phyloP scores from a whole-genome alignment of 805 yeast genomes.

The Metschnikowia proteae region DNA sequence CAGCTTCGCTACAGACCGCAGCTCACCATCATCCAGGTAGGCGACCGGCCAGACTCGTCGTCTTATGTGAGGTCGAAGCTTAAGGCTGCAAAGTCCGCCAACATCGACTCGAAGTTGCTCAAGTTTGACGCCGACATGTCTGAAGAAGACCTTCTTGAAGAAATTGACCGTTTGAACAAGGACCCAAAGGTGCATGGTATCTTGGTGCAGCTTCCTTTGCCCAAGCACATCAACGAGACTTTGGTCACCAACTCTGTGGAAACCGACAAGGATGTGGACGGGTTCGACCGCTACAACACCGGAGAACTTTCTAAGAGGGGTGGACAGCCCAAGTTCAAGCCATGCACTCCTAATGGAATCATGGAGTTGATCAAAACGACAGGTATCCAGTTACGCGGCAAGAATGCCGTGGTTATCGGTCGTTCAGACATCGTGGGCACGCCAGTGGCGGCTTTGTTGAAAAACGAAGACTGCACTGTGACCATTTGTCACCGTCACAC shows the following conservation, averaged over 20 bases:
- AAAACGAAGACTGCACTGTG: conserved; percentile 80
- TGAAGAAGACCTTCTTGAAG: conserved; percentile 56
- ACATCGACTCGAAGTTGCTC: conserved; percentile 62
- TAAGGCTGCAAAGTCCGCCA: conserved; percentile 84
- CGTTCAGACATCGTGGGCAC: conserved; percentile 95
- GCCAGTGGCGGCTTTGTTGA: conserved; percentile 83
- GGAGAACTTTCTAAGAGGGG: conserved; percentile 89
- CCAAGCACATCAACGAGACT: conserved; percentile 74
- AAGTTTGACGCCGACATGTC: conserved; percentile 60
- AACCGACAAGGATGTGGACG: conserved; percentile 89
- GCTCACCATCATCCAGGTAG: conserved; percentile 84
- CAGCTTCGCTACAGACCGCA: conserved; percentile 59
- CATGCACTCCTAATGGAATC: conserved; percentile 95
- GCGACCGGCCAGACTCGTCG: conserved; percentile 82
- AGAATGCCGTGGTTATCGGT: conserved; percentile 87
- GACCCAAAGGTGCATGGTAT: conserved; percentile 82
- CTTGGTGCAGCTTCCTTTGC: conserved; percentile 87
- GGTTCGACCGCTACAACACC: conserved; percentile 82
- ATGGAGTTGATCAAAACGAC: conserved; percentile 73
- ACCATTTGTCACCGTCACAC: conserved; percentile 81
- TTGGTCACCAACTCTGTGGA: conserved; percentile 76
- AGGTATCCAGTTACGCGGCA: conserved; percentile 66
- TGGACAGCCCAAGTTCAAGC: conserved; percentile 77
- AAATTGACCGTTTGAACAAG: conserved; percentile 61
- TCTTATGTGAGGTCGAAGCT: conserved; percentile 90